phyloP scores from a whole-genome alignment of 106 monocot genomes.

The Dioscorea alata region DNA sequence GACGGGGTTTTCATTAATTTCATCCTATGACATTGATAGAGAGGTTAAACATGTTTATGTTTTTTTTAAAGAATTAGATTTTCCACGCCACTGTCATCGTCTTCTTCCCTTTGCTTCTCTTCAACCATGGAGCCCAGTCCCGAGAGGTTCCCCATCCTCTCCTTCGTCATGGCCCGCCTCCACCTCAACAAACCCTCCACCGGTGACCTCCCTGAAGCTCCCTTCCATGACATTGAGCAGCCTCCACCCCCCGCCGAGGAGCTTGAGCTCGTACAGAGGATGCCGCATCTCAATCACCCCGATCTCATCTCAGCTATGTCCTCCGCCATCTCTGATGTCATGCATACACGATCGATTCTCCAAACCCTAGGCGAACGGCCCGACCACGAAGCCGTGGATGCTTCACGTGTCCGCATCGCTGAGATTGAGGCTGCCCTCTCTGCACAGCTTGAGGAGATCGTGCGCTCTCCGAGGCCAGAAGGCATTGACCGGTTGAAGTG shows the following conservation, averaged over 20 bases:
- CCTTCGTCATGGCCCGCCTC: slow-evolving; percentile 79
- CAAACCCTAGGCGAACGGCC: slow-evolving; percentile 29
- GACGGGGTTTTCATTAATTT: too few relatives aligned
- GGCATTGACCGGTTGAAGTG: neutral
- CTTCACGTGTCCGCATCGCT: slow-evolving; percentile 14
- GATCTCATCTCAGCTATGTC: slow-evolving; percentile 34
- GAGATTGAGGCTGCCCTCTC: slow-evolving; percentile 17
- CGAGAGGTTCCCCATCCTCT: slow-evolving; percentile 69
- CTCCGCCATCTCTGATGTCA: slow-evolving; percentile 27
- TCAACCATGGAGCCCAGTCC: slow-evolving; percentile 72
- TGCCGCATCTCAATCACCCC: slow-evolving; percentile 28
- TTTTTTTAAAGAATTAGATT: too few relatives aligned
- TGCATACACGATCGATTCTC: slow-evolving; percentile 28
- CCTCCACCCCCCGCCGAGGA: slow-evolving; percentile 19
- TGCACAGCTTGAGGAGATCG: slow-evolving; percentile 6
- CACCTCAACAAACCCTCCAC: slow-evolving; percentile 4
- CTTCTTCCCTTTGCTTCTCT: neutral
- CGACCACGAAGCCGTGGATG: slow-evolving; percentile 43
- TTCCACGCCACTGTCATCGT: neutral
- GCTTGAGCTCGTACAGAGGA: slow-evolving; percentile 53
- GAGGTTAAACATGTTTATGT: too few relatives aligned
- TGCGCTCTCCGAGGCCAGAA: neutral
- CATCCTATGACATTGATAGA: too few relatives aligned
- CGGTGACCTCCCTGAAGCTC: neutral
- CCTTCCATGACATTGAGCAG: slow-evolving; percentile 55